Conservation (phyloP, 371 early-diverging fungal genomes). For the Zopfochytrium polystomum region DNA sequence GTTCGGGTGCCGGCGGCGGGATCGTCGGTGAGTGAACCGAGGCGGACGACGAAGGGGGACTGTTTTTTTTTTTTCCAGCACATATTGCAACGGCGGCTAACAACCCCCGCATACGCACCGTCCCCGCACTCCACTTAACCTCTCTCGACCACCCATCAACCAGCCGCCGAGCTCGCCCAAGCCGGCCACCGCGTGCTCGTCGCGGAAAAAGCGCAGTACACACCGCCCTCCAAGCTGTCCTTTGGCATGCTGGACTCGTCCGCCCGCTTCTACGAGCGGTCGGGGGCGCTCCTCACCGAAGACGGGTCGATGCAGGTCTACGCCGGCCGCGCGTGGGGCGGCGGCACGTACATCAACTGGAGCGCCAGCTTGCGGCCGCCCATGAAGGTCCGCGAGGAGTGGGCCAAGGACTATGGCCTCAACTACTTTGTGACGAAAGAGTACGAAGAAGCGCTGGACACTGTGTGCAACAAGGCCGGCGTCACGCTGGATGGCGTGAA, state of each 20-base stretch:
- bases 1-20: slow-evolving; percentile 77
- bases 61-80: background rate
- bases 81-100: background rate
- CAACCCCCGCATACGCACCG: background rate
- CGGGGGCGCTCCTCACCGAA: slow-evolving; percentile 48
- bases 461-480: slow-evolving; percentile 55
- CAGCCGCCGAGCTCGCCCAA: slow-evolving; percentile 65
- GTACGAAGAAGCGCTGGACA: slow-evolving; percentile 51
- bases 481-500: slow-evolving; percentile 51
- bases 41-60: background rate
- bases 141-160: background rate
- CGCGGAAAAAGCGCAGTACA: slow-evolving; percentile 67
- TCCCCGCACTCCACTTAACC: background rate
- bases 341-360: slow-evolving; percentile 57
- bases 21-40: slow-evolving; percentile 37
- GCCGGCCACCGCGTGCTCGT: slow-evolving; percentile 71
- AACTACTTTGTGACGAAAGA: slow-evolving; percentile 54
- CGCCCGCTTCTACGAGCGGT: slow-evolving; percentile 33
- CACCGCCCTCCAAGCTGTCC: slow-evolving; percentile 53
- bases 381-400: slow-evolving; percentile 62
- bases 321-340: slow-evolving; percentile 67
- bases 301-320: slow-evolving; percentile 56
- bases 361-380: slow-evolving; percentile 62
- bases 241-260: slow-evolving; percentile 50
- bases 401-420: slow-evolving; percentile 60